These are phyloP conservation scores for Leccinum uliginosum DNA, from an alignment of 768 basidiomycete species.

Conservation along the genomic window DNA sequence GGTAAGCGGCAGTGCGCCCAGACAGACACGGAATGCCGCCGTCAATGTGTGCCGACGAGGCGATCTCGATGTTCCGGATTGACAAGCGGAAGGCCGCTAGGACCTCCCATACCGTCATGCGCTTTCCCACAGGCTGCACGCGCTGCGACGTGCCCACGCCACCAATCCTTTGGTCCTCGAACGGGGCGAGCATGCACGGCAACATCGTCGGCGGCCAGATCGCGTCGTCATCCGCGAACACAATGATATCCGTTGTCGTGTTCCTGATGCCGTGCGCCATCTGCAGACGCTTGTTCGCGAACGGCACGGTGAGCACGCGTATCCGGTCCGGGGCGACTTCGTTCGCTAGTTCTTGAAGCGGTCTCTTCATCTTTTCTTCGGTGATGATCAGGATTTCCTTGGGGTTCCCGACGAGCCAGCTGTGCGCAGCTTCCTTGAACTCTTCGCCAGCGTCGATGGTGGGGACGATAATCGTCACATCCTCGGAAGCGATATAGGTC, in stretches of 20 bases:
- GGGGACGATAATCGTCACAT: slow-evolving; percentile 95
- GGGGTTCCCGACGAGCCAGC: slow-evolving; percentile 89
- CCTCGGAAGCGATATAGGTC: slow-evolving; percentile 84
- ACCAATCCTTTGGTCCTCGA: slow-evolving; percentile 91
- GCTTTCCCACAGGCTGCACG: slow-evolving; percentile 71
- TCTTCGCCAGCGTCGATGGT: slow-evolving; percentile 96
- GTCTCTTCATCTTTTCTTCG: slow-evolving; percentile 87
- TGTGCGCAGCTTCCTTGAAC: slow-evolving; percentile 89
- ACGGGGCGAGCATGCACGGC: slow-evolving; percentile 86
- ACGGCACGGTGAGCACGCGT: slow-evolving; percentile 85
- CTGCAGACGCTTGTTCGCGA: slow-evolving; percentile 90
- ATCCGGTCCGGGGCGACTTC: slow-evolving; percentile 81
- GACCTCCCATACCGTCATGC: slow-evolving; percentile 93
- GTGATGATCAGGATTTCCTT: slow-evolving; percentile 77
- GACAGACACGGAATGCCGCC: slow-evolving; percentile 90
- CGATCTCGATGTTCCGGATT: slow-evolving; percentile 92
- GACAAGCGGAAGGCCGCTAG: slow-evolving; percentile 89
- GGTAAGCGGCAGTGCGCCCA: slow-evolving; percentile 89
- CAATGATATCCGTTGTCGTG: slow-evolving; percentile 87
- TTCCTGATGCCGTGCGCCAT: slow-evolving; percentile 93
- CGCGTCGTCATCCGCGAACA: slow-evolving; percentile 93
- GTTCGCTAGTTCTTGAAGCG: slow-evolving; percentile 85
- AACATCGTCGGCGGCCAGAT: slow-evolving; percentile 92
- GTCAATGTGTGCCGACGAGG: slow-evolving; percentile 87
- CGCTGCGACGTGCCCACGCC: slow-evolving; percentile 91